phyloP scores from a whole-genome alignment of 306 rosid genomes.

The Ormosia semicastrata region DNA sequence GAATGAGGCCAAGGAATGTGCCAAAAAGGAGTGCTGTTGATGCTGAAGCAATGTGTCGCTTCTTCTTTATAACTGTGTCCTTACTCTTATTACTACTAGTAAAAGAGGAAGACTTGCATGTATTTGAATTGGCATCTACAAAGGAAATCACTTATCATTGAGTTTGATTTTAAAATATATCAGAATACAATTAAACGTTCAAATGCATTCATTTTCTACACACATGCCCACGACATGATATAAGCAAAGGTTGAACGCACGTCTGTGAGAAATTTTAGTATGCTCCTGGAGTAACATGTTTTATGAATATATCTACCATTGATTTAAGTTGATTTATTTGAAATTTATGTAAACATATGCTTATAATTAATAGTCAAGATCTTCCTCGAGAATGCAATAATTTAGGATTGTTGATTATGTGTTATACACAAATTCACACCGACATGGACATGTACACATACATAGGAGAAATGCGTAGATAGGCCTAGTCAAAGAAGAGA shows the following conservation, averaged over 20 bases:
- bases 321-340: no score
- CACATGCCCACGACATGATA: no score
- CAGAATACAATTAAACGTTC: no score
- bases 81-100: background rate
- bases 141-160: background rate
- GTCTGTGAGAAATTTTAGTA: no score
- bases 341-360: no score
- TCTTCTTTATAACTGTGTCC: slow-evolving; percentile 36
- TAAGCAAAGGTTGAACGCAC: no score
- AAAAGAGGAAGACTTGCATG: slow-evolving; percentile 12
- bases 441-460: background rate
- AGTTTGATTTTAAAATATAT: background rate
- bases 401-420: no score
- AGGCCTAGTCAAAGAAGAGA: background rate
- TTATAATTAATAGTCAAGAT: no score
- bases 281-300: no score
- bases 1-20: slow-evolving; percentile 68
- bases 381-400: no score
- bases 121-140: slow-evolving; percentile 26
- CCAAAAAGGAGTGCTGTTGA: slow-evolving; percentile 90
- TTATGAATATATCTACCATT: no score
- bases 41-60: slow-evolving; percentile 77
- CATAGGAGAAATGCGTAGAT: background rate
- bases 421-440: background rate
- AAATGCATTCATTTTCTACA: no score